Conservation (phyloP, 78 protist genomes). For the Chrysochromulina parva region DNA sequence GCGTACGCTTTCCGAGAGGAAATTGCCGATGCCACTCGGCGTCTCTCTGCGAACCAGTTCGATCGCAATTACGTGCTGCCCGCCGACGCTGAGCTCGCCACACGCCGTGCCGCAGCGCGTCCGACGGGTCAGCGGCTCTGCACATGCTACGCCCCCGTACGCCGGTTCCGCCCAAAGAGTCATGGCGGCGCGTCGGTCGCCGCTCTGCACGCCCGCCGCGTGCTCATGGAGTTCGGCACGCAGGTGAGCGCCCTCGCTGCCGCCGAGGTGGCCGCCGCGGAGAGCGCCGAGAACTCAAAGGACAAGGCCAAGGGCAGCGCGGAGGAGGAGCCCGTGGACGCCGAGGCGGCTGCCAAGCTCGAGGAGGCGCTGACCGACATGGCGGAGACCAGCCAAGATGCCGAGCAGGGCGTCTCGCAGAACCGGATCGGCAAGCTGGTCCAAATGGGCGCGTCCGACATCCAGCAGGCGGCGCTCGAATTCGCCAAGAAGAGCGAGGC, state of each 20-base stretch:
- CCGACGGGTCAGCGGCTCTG: neutral
- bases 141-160: neutral
- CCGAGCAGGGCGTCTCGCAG: neutral
- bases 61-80: too few species aligned
- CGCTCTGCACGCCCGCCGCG: neutral
- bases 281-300: neutral
- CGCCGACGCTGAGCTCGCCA: neutral
- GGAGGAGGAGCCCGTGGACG: too few species aligned
- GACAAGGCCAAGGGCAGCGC: neutral
- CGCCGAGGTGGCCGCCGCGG: neutral
- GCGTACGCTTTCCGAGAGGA: slow-evolving; percentile 33
- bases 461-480: neutral
- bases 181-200: neutral
- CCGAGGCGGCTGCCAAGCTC: too few species aligned
- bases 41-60: neutral
- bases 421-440: neutral
- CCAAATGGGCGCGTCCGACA: neutral
- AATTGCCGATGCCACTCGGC: neutral
- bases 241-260: neutral
- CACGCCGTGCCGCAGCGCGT: neutral
- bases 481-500: neutral
- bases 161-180: neutral
- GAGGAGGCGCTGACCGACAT: neutral
- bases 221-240: neutral
- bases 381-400: neutral